A percentile compares a stretch with the other conserved stretches of the same genome.
Evolutionary conservation across 2,329 filamentous ascomycete species (phyloP).

Genomic region (Truncatella angustata): DNA sequence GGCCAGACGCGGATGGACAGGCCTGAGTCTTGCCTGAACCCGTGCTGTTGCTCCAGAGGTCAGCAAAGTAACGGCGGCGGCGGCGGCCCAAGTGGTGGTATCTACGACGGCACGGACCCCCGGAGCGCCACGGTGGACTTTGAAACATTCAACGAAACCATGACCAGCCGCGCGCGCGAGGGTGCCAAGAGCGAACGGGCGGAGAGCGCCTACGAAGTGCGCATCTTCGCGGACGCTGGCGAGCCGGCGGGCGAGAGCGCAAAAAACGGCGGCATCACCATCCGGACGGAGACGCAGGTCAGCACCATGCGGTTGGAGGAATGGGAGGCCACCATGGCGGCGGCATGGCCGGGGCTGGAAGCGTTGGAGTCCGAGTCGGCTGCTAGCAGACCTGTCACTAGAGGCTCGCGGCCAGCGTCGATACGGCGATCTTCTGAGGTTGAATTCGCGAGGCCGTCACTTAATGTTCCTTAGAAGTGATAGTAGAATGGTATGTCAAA

Average conservation of each 20-base stretch:
- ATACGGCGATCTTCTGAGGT: not conserved
- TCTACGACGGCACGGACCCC: constrained; percentile 6
- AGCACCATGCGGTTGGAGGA: not conserved
- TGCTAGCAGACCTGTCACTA: not conserved
- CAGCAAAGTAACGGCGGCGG: not conserved
- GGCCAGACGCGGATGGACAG: not conserved
- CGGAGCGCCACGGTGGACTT: not conserved
- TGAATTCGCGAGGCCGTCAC: not conserved
- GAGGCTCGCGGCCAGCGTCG: not conserved
- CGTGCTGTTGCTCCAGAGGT: not conserved
- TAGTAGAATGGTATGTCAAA: too few relatives aligned
- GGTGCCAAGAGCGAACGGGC: not conserved
- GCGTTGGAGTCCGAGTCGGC: not conserved
- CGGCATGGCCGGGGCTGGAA: not conserved
- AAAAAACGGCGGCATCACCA: not conserved
- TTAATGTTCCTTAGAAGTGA: too few relatives aligned
- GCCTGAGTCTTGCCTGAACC: not conserved
- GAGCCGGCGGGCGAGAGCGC: not conserved
- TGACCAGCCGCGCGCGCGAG: constrained; percentile 2
- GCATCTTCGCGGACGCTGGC: not conserved
- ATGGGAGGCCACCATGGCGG: not conserved
- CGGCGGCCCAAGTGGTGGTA: not conserved
- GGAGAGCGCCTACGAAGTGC: constrained; percentile 3
- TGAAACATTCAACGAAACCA: constrained; percentile 6
- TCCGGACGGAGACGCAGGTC: constrained; percentile 1